These are phyloP conservation scores for Phaseolus coccineus DNA, from an alignment of 331 rosid species.

Conservation along the genomic window DNA sequence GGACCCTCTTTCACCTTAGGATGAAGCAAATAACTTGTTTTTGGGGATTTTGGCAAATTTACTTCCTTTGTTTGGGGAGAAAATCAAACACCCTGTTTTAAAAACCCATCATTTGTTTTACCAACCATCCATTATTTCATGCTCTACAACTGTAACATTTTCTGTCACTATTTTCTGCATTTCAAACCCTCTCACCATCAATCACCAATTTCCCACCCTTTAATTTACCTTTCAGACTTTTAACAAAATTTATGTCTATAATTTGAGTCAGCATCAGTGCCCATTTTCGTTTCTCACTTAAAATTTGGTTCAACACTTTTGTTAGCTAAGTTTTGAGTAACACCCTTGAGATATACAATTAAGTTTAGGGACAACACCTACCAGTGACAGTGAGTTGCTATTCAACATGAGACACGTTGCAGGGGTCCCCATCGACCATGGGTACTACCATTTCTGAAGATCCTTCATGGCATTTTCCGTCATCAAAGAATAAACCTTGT, in stretches of 20 bases:
- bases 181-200: slow-evolving; percentile 48
- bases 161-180: slow-evolving; percentile 47
- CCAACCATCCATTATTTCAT: slow-evolving; percentile 72
- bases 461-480: slow-evolving; percentile 34
- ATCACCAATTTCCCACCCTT: neutral
- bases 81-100: slow-evolving; percentile 36
- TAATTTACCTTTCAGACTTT: slow-evolving; percentile 12
- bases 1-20: slow-evolving; percentile 51
- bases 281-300: slow-evolving; percentile 28
- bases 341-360: slow-evolving; percentile 15
- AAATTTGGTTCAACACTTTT: slow-evolving; percentile 39
- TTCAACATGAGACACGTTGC: slow-evolving; percentile 32
- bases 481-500: neutral
- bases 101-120: slow-evolving; percentile 64
- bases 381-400: slow-evolving; percentile 11
- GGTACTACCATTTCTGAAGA: neutral
- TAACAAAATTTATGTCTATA: slow-evolving; percentile 2
- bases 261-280: slow-evolving; percentile 37
- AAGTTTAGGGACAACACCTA: slow-evolving; percentile 32
- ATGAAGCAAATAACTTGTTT: slow-evolving; percentile 28
- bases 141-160: slow-evolving; percentile 67
- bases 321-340: slow-evolving; percentile 32
- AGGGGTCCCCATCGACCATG: slow-evolving; percentile 33
- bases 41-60: slow-evolving; percentile 28
- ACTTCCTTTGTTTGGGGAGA: slow-evolving; percentile 54